Percentiles rank a stretch among this genome's conserved stretches.
phyloP scores from a whole-genome alignment of 176 grass and related monocot species.

The Aegilops sharonensis region DNA sequence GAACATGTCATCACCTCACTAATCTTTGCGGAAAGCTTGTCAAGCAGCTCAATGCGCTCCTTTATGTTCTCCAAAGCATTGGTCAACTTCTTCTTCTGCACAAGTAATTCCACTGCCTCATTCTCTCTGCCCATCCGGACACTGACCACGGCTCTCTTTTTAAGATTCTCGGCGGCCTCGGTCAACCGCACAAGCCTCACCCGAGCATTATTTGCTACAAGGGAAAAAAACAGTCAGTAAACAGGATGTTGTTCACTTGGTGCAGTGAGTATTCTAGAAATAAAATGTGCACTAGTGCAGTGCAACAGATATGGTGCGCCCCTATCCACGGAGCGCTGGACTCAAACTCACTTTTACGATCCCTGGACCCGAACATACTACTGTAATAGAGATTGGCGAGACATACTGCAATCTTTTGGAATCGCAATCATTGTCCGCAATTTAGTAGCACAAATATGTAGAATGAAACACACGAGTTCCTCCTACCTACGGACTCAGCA shows the following conservation, averaged over 20 bases:
- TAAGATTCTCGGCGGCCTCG: slow-evolving; percentile 86
- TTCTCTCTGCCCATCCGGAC: slow-evolving; percentile 64
- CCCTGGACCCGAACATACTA: background rate
- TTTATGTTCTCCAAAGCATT: slow-evolving; percentile 78
- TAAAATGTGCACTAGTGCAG: background rate
- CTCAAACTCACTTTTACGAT: too few species aligned
- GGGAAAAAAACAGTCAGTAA: slow-evolving; percentile 29
- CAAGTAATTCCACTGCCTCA: slow-evolving; percentile 75
- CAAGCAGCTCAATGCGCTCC: slow-evolving; percentile 69
- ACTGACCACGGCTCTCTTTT: slow-evolving; percentile 58
- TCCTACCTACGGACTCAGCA: background rate
- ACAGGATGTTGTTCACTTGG: background rate
- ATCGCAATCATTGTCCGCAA: background rate
- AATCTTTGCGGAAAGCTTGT: slow-evolving; percentile 81
- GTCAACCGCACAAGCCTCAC: slow-evolving; percentile 80
- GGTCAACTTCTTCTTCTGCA: slow-evolving; percentile 94
- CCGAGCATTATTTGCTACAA: slow-evolving; percentile 61
- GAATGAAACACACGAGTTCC: background rate
- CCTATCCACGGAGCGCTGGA: background rate
- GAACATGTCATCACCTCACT: slow-evolving; percentile 55
- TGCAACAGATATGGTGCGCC: background rate
- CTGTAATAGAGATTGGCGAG: background rate
- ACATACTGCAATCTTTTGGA: background rate
- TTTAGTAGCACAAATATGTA: background rate
- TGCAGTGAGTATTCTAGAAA: background rate